phyloP scores from a whole-genome alignment of 2,329 filamentous ascomycete species.

The Apiospora saccharicola region DNA sequence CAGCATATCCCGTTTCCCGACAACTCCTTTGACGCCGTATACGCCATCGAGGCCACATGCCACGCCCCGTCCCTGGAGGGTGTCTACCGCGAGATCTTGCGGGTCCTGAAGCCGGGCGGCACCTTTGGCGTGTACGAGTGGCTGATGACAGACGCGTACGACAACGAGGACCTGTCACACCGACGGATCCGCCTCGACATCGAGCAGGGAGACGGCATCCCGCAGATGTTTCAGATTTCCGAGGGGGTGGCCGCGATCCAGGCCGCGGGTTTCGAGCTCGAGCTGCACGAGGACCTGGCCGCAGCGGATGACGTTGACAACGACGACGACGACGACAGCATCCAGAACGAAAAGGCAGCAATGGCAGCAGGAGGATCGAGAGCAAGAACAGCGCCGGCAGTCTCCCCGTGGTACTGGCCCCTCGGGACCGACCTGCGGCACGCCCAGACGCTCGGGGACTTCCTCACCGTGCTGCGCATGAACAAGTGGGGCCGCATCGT shows the following conservation, averaged over 20 bases:
- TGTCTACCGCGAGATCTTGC: slow-evolving; percentile 77
- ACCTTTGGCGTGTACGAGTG: slow-evolving; percentile 82
- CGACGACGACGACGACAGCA: slow-evolving; percentile 22
- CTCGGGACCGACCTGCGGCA: slow-evolving; percentile 72
- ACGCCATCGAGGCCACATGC: slow-evolving; percentile 80
- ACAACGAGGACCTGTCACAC: slow-evolving; percentile 72
- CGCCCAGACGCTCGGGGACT: slow-evolving; percentile 66
- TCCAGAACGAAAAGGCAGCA: too few relatives aligned
- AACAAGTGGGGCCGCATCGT: slow-evolving; percentile 68
- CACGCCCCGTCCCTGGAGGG: slow-evolving; percentile 76
- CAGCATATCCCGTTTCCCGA: slow-evolving; percentile 77
- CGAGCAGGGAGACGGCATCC: slow-evolving; percentile 79
- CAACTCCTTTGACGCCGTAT: slow-evolving; percentile 77
- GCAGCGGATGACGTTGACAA: slow-evolving; percentile 59
- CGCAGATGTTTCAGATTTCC: slow-evolving; percentile 76
- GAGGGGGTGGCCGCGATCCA: slow-evolving; percentile 73
- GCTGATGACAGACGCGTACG: slow-evolving; percentile 80
- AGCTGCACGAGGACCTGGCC: slow-evolving; percentile 74
- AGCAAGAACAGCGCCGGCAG: slow-evolving; percentile 31
- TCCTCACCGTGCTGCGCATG: slow-evolving; percentile 72
- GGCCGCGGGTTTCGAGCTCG: slow-evolving; percentile 72
- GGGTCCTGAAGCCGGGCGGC: slow-evolving; percentile 78
- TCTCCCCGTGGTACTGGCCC: slow-evolving; percentile 77
- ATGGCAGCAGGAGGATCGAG: background rate
- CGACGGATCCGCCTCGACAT: slow-evolving; percentile 76